These are phyloP conservation scores for Citrus sinensis DNA, from an alignment of 345 rosid genomes.

Conservation along the genomic window DVS_A1.0 CM039162.1:29229501-29230000, in stretches of 20 bases:
- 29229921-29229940: not conserved
- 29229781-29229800: not conserved
- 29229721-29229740: not conserved
- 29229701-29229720: not conserved
- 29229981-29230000: too few relatives aligned
- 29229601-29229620: not conserved
- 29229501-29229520: not conserved
- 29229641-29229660: not conserved
- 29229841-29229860: not conserved
- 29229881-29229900: slow-evolving; percentile 1
- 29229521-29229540: not conserved
- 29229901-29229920: not conserved
- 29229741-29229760: not conserved
- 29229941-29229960: not conserved
- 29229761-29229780: not conserved
- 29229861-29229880: not conserved
- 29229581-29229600: not conserved
- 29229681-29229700: not conserved
- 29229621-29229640: not conserved
- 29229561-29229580: not conserved
- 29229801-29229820: not conserved
- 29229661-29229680: not conserved
- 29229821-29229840: not conserved
- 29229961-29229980: not conserved
- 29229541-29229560: not conserved